Base-by-base conservation (phyloP, 129 eudicot genomes). In the Ambrosia artemisiifolia region DNA sequence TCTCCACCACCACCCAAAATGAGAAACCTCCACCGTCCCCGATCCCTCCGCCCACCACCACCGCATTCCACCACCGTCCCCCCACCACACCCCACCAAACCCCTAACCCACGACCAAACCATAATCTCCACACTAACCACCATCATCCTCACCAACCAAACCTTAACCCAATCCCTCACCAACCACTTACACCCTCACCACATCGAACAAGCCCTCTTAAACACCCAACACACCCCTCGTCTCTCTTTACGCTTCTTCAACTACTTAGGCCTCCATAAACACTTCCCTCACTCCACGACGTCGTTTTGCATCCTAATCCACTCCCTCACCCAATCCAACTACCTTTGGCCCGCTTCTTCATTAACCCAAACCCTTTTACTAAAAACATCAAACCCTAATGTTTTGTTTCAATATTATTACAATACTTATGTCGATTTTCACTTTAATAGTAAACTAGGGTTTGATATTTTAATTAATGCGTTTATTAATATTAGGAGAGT, bases 231-330 rank as follows among this genome's bases (percentile, higher is more conserved):
- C 54, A 63, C 84, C 57, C 81, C 99, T 33, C 85, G 88, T 76
- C 70, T 90, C 81, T 86, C 96, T 13, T 79, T 94, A 43, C 90
- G 99, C 46, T 90, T 94, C 83, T 94, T 94, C 85, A 94, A 94
- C 71, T 90, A 76, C 76, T 72, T 94, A 54, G 99, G 99, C 56
- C 87, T 90, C 0, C 99, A 94, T 78, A 69, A 24, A 33, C 84
- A 88, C 65, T 94, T 94, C 59, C 50, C 24, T 47, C 99, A 94
- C 77, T 90, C 96, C 5, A 80, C 88, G 55, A 44, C 85, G 69
- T 94, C 99, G 69, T 94, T 94, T 72, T 94, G 93, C 75, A 81
- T 90, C 34, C 76, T 94, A 13, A 72, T 90, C 6, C 99, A 94
- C 79, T 79, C 97, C 6, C 79, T 94, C 6, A 87, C 65, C 53